Evolutionary conservation across 306 rosid species (phyloP), one percentile per base, ranked within the genome.

Genomic region (Citrullus amarus): DNA sequence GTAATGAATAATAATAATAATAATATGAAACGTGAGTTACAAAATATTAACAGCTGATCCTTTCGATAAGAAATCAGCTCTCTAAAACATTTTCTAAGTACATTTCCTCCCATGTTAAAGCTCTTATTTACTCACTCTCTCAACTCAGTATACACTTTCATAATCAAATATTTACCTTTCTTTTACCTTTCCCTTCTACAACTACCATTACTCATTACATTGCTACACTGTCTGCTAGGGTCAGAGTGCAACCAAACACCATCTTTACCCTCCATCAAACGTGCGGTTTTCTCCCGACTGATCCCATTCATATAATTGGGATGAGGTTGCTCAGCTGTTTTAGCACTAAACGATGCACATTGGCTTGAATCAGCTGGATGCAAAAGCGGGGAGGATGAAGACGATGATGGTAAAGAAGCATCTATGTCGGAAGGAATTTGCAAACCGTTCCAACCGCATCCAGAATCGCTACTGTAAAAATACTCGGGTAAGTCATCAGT

Each of bases 401-500:
- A 84, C 18, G 93, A 79, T 0, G 92, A 85, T 9, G 89, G 81
- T 14, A 54, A 76, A 18, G 71, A 84, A 51, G 90, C 22, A 71
- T 89, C 93, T 1, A 87, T 85, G 79, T 92, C 95, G 0, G 88
- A 89, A 67, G 68, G 61, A 69, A 10, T 77, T 14, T 25, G 80
- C 25, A 39, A n/a, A 13, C 71, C 82, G 79, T 86, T 86, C 81
- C 86, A 85, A 20, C 89, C 86, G 41, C 67, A 79, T 56, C 87
- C 92, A 15, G 95, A 81, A 41, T 91, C 88, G 44, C 99, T 97
- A 38, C 98, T 97, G 79, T 88, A 91, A 81, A 91, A 79, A 78
- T 88, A 92, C 63, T 91, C 96, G 0, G 97, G 85, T 38, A 92
- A 91, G 81, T 92, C 99, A 9, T 95, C 97, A 0, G 87, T 81